These are phyloP conservation scores for Silybum marianum DNA, from an alignment of 129 eudicot species.

Conservation along the genomic window DNA sequence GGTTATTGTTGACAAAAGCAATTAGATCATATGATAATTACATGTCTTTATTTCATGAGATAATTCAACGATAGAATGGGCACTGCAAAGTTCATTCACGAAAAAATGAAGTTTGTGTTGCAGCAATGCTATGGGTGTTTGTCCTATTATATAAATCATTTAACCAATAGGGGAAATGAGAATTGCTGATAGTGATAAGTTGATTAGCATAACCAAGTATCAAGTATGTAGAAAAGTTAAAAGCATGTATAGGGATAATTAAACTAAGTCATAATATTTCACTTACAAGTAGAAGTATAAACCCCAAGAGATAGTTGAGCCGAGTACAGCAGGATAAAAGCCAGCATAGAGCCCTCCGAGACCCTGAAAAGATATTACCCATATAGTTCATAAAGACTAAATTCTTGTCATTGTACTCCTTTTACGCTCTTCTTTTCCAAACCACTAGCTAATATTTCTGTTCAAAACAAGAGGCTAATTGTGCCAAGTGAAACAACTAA, in stretches of 20 bases:
- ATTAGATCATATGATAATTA: not conserved
- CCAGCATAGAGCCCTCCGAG: slow-evolving; percentile 92
- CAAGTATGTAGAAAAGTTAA: not conserved
- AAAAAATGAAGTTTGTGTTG: not conserved
- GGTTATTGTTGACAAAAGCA: not conserved
- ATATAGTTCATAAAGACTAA: not conserved
- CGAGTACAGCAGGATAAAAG: slow-evolving; percentile 89
- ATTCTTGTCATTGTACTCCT: not conserved
- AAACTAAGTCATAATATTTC: not conserved
- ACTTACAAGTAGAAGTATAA: slow-evolving; percentile 95
- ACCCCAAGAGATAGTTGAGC: slow-evolving; percentile 98
- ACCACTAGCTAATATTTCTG: not conserved
- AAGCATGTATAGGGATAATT: not conserved
- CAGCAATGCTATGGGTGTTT: not conserved
- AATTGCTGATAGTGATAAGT: not conserved
- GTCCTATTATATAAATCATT: not conserved
- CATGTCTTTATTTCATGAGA: not conserved
- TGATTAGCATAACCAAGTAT: slow-evolving; percentile 1
- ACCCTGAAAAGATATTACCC: slow-evolving; percentile 56
- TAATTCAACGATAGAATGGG: not conserved
- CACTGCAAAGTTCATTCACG: not conserved
- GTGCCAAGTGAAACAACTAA: not conserved
- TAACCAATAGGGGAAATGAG: not conserved
- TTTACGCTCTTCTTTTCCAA: not conserved
- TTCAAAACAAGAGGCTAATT: not conserved